These are phyloP conservation scores for Aristolochia contorta DNA, from an alignment of 164 flowering plant species.

Conservation along the genomic window DNA sequence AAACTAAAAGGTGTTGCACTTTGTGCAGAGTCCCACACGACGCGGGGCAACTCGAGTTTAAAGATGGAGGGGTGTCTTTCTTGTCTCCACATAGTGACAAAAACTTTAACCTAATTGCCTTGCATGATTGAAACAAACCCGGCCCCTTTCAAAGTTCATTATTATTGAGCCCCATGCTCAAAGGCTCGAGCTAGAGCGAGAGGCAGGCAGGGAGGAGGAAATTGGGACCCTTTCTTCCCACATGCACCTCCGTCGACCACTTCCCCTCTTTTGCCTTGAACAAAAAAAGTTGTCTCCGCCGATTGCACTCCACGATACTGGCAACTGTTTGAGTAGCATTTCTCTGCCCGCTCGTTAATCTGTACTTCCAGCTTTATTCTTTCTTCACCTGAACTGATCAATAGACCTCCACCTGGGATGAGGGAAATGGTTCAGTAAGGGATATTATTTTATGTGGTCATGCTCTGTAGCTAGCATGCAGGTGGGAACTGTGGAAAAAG, in stretches of 20 bases:
- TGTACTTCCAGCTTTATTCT: too few relatives aligned
- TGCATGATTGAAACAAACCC: slow-evolving; percentile 1
- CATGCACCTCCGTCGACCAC: neutral
- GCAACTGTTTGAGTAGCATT: neutral
- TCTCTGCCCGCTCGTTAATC: neutral
- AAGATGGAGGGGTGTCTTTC: slow-evolving; percentile 2
- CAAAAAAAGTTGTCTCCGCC: neutral
- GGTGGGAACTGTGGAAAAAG: neutral
- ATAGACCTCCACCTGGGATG: too few relatives aligned
- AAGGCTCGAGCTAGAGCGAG: neutral
- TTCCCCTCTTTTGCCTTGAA: neutral
- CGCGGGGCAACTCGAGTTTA: slow-evolving; percentile 1
- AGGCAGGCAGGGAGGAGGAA: neutral
- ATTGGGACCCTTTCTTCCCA: too few relatives aligned
- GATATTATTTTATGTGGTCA: neutral
- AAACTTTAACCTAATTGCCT: slow-evolving; percentile 3
- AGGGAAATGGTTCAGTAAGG: neutral
- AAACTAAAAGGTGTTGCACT: too few relatives aligned
- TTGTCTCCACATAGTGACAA: slow-evolving; percentile 3
- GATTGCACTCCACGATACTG: neutral
- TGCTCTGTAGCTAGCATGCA: neutral
- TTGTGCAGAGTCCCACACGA: slow-evolving; percentile 2
- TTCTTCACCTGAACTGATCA: too few relatives aligned
- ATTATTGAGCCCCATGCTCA: slow-evolving; percentile 1
- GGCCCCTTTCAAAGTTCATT: neutral